Base-by-base conservation (phyloP, 2,329 filamentous ascomycete genomes). In the Gremmenia infestans region DNA sequence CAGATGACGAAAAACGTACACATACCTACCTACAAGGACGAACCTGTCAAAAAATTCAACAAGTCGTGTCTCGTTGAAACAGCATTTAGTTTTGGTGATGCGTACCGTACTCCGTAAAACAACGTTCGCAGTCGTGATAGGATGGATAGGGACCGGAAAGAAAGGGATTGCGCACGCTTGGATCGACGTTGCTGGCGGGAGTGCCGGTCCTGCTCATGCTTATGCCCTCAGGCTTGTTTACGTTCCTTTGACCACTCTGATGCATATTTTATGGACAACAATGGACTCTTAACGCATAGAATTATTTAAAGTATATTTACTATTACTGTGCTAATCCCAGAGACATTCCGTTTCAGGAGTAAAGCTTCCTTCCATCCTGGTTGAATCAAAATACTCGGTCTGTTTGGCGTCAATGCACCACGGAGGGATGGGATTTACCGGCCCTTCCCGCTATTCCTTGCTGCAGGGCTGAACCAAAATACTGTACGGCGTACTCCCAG, bases 151-250 rank as follows among this genome's bases (percentile, higher is more conserved):
- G 19, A 19, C 19, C 2, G 19, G 19, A 19, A 19, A 19, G 2
- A 19, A 19, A 2, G 15, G 19, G 7, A 28, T 47, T 23, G 43
- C 43, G 43, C 43, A 47, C 28, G 43, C n/a, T 7, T 11, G 25
- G 49, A 51, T 51, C 49, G 49, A 43, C 49, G 15, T 4, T 51
- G 49, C 36, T 51, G 48, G 49, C 36, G 49, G 37, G 37, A 51
- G 49, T 51, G 49, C 49, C 49, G 49, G 23, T 42, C 19, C 19
- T 19, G 19, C 19, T 19, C n/a, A 15, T 15, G 22, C 23, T n/a
- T 12, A 25, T 25, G 37, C 7, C 36, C 19, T 28, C 5, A 28
- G 15, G 11, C 25, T n/a, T 37, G 36, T 25, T n/a, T 32, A 28
- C 49, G 22, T 35, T 11, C n/a, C 35, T 40, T 22, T 22, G 3